Conservation (phyloP, 1,139 yeast species). For the Spathaspora sp. region DNA sequence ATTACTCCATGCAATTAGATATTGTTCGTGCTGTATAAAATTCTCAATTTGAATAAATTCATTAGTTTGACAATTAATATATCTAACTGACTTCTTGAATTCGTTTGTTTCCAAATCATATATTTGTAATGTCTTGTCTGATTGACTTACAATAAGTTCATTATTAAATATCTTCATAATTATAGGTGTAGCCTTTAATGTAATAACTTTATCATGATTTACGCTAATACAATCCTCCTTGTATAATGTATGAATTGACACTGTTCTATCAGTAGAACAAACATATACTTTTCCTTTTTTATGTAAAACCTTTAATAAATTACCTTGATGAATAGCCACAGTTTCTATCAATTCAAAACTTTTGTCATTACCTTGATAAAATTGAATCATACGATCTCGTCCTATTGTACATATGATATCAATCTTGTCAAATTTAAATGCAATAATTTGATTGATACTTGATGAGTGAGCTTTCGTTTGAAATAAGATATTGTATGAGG, state of each 20-base stretch:
- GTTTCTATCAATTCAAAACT: constrained; percentile 59
- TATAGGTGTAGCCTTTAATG: constrained; percentile 51
- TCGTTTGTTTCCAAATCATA: constrained; percentile 39
- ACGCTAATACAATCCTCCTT: constrained; percentile 17
- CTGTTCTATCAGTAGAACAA: constrained; percentile 59
- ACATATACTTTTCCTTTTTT: constrained; percentile 40
- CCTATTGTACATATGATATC: constrained; percentile 47
- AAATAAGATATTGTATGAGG: constrained; percentile 13
- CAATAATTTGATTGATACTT: constrained; percentile 42
- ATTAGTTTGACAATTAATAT: constrained; percentile 30
- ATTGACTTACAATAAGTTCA: constrained; percentile 51
- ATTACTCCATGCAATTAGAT: constrained; percentile 41
- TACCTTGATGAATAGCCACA: constrained; percentile 56
- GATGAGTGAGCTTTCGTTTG: constrained; percentile 50
- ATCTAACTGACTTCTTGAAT: constrained; percentile 36
- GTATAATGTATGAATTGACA: constrained; percentile 45
- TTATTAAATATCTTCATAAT: constrained; percentile 27
- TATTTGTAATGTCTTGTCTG: constrained; percentile 48
- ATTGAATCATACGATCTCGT: constrained; percentile 62
- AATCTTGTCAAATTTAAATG: constrained; percentile 23
- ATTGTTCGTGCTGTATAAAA: constrained; percentile 25
- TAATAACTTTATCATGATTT: constrained; percentile 44
- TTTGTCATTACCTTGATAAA: constrained; percentile 26
- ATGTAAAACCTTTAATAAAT: constrained; percentile 38
- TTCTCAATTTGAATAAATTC: constrained; percentile 47